Evolutionary conservation across 1,284 basidiomycete genomes (phyloP).

Genomic region (Irpex rosettiformis): DNA sequence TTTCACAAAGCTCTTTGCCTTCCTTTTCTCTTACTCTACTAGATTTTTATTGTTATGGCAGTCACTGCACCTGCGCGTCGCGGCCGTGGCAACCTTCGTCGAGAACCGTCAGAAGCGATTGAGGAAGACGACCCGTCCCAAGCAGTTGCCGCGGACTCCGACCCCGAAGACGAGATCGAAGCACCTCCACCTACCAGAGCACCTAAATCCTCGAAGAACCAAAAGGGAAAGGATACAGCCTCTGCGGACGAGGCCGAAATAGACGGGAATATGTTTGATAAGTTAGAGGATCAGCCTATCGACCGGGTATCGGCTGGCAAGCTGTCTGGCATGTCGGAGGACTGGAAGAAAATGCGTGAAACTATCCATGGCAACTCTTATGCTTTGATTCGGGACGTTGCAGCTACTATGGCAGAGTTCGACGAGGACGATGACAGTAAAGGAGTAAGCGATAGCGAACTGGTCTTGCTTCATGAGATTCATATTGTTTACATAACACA

Average conservation of each 20-base stretch:
- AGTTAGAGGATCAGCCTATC: constrained; percentile 62
- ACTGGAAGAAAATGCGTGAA: constrained; percentile 54
- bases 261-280: constrained; percentile 31
- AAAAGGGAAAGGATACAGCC: constrained; percentile 39
- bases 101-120: constrained; percentile 29
- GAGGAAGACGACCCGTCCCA: constrained; percentile 49
- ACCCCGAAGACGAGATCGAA: constrained; percentile 43
- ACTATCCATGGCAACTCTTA: constrained; percentile 43
- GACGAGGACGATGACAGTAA: constrained; percentile 49
- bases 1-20: not conserved
- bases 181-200: constrained; percentile 25
- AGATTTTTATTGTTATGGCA: not conserved
- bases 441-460: constrained; percentile 36
- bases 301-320: constrained; percentile 45
- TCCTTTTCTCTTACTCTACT: not conserved
- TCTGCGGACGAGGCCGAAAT: constrained; percentile 36
- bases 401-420: constrained; percentile 58
- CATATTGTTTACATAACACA: constrained; percentile 23
- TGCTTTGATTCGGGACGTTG: constrained; percentile 50
- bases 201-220: constrained; percentile 29
- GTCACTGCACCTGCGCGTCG: not conserved
- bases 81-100: not conserved
- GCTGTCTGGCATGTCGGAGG: constrained; percentile 50
- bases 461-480: not conserved
- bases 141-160: constrained; percentile 31